Percentiles rank a stretch among this genome's conserved stretches.
Conservation (phyloP, 805 yeast species). For the Sugiyamaella mastotermitis region DNA sequence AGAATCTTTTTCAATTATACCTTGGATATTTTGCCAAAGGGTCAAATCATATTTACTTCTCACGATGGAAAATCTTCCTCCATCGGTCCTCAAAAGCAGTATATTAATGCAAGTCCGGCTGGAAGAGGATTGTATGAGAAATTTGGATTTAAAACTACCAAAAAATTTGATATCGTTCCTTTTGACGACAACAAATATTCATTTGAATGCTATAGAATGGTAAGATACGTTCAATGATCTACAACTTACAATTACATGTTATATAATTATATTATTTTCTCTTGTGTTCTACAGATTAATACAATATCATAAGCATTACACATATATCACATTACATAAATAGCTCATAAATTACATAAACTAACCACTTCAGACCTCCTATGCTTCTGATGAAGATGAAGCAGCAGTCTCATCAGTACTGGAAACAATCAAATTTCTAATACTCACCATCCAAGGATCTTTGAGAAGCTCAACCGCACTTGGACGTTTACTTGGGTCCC, state of each 20-base stretch:
- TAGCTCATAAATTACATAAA: not conserved
- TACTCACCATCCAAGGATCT: slow-evolving; percentile 73
- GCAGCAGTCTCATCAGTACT: not conserved
- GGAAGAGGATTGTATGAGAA: slow-evolving; percentile 12
- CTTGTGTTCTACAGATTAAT: no score
- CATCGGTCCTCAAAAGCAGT: slow-evolving; percentile 14
- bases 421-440: slow-evolving; percentile 12
- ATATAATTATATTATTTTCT: no score
- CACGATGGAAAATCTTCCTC: slow-evolving; percentile 9
- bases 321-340: not conserved
- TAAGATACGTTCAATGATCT: no score
- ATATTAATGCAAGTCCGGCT: slow-evolving; percentile 10
- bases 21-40: slow-evolving; percentile 8
- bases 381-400: slow-evolving; percentile 1
- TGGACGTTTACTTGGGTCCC: slow-evolving; percentile 74
- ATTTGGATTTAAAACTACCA: slow-evolving; percentile 9
- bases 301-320: no score
- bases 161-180: not conserved
- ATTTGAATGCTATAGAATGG: no score
- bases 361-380: not conserved
- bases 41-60: slow-evolving; percentile 3
- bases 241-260: no score
- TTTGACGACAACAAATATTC: no score
- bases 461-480: slow-evolving; percentile 79
- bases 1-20: slow-evolving; percentile 6